Base-by-base conservation (phyloP, 2,329 filamentous ascomycete genomes). In the Sphaceloma murrayae region DNA sequence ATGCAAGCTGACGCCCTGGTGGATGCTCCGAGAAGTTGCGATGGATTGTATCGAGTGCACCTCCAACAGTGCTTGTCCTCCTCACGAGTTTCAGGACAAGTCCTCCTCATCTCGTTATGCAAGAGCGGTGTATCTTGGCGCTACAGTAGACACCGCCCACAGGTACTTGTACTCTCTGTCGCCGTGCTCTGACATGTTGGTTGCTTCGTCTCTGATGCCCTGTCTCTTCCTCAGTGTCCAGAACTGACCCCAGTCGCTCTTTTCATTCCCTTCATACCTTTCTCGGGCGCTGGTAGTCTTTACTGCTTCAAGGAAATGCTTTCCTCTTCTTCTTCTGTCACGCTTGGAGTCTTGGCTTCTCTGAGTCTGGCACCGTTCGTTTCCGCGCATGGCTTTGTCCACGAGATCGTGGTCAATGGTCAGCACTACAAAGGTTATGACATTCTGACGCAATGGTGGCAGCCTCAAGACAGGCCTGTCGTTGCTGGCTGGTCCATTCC, bases 401-500 rank as follows among this genome's bases (percentile, higher is more conserved):
- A 53, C 6, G 63, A 66, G 47, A 60, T 72, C 44, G 62, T 67
- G 40, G 64, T 69, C 40, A 67, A 70, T 49, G 70, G 70, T 39
- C 57, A 56, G 3, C 67, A 62, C 52, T 69, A 69, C 54, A 51
- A 58, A 42, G 66, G 67, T 47, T 65, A 64, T 63, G 51, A 59
- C 55, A 59, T 32, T 18, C 26, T 59, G 34, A 64, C 62, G 54
- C 63, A 66, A 53, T 67, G 64, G 52, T 53, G 53, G 31, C 51
- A 46, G 45, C 48, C 56, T 9, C 52, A 62, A 33, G 36, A 40
- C 14, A 27, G 36, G 17, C 56, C 58, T n/a, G 53, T 57, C 48
- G 56, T 61, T 52, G 69, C 75, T 42, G 77, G 68, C 49, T 80
- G 77, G 77, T 65, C 65, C 11, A 69, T 67, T 34, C 67, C 56